Evolutionary conservation across 139 green algal genomes (phyloP).

Genomic region (Closterium sp.): DNA sequence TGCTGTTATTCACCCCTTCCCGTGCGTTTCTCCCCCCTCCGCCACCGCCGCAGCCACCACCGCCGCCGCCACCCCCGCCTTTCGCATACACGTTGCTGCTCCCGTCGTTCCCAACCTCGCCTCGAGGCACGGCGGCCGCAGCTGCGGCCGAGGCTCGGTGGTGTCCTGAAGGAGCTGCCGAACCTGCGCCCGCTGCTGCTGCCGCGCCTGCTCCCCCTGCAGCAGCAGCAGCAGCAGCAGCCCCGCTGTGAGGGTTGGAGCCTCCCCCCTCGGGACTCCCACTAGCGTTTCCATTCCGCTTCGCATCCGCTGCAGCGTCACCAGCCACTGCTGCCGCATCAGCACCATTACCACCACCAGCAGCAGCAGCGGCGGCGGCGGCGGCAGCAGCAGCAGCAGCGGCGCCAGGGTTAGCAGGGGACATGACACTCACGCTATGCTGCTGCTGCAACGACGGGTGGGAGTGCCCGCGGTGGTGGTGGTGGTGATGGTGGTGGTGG

Average conservation of each 20-base stretch:
- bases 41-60: background rate
- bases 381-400: background rate
- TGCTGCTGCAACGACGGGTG: slow-evolving; percentile 8
- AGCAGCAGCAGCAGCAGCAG: background rate
- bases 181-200: background rate
- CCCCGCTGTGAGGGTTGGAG: background rate
- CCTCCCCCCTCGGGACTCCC: background rate
- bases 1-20: background rate
- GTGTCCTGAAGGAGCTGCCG: background rate
- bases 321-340: background rate
- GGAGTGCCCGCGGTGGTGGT: slow-evolving; percentile 21
- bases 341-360: background rate
- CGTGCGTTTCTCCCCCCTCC: background rate
- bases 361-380: too few species aligned
- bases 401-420: background rate
- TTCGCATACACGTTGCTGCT: slow-evolving; percentile 8
- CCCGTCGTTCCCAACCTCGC: slow-evolving; percentile 11
- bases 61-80: background rate
- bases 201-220: background rate
- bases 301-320: background rate
- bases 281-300: background rate
- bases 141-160: background rate
- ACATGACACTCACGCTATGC: background rate
- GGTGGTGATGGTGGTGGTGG: slow-evolving; percentile 34
- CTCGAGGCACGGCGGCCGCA: background rate